A percentile compares a stretch with the other conserved stretches of the same genome.
Conservation (phyloP, 2,329 filamentous ascomycete genomes). For the Colletotrichum horii region DNA sequence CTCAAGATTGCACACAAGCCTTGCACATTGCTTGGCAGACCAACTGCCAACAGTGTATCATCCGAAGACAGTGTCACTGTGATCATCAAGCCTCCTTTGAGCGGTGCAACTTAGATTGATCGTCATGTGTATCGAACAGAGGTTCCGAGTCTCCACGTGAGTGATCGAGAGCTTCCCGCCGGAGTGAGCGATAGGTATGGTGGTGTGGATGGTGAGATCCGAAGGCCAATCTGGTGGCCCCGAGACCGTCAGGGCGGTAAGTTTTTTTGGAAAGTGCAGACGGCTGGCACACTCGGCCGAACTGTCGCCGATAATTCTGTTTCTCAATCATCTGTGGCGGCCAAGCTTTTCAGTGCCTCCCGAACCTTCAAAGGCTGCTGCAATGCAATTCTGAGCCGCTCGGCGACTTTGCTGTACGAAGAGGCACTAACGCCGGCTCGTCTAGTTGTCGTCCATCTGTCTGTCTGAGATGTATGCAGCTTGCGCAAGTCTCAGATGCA, state of each 20-base stretch:
- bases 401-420: background rate
- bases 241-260: background rate
- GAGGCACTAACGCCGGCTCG: background rate
- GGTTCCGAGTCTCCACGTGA: background rate
- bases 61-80: background rate
- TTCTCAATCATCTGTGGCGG: background rate
- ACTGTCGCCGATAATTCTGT: background rate
- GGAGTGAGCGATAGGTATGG: background rate
- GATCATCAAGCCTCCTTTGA: background rate
- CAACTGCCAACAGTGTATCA: background rate
- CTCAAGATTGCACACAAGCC: background rate
- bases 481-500: conserved; percentile 6
- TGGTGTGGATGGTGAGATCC: background rate
- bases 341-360: background rate
- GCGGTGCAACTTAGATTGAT: background rate
- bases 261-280: background rate
- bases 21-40: background rate
- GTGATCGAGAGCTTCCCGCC: background rate
- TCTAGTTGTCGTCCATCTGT: background rate
- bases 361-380: background rate
- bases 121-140: background rate
- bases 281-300: background rate
- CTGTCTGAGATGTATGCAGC: conserved; percentile 8
- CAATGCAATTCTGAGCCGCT: background rate
- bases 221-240: background rate